Evolutionary conservation across 208 protist species (phyloP).

Genomic region (Leishmania aethiopica): DNA sequence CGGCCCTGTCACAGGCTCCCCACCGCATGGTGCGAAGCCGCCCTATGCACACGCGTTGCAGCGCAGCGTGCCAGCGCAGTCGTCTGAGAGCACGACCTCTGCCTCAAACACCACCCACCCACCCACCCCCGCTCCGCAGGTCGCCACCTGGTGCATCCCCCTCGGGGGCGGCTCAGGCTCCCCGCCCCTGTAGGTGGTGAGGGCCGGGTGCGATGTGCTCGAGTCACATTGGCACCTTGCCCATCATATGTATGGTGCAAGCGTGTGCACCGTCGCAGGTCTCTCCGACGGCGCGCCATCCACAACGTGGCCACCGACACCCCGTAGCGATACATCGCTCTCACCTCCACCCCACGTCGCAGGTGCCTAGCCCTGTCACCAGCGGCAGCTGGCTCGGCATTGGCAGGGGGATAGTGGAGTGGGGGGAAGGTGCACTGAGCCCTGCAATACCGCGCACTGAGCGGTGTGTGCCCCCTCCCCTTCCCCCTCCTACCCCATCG

Average conservation of each 20-base stretch:
- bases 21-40: background rate
- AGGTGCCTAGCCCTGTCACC: background rate
- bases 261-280: background rate
- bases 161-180: too few species aligned
- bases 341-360: background rate
- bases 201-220: background rate
- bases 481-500: background rate
- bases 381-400: background rate
- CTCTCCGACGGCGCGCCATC: background rate
- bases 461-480: background rate
- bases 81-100: background rate
- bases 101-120: background rate
- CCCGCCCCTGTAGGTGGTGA: background rate
- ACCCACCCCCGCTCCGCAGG: too few species aligned
- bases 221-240: background rate
- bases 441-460: too few species aligned
- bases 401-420: background rate
- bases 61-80: background rate
- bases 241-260: background rate
- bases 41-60: background rate
- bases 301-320: background rate
- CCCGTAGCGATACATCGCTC: background rate
- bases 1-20: background rate
- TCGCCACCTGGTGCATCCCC: background rate
- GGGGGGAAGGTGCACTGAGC: too few species aligned